Conservation (phyloP, 352 stramenopile genomes). For the Phytophthora rubi region DNA sequence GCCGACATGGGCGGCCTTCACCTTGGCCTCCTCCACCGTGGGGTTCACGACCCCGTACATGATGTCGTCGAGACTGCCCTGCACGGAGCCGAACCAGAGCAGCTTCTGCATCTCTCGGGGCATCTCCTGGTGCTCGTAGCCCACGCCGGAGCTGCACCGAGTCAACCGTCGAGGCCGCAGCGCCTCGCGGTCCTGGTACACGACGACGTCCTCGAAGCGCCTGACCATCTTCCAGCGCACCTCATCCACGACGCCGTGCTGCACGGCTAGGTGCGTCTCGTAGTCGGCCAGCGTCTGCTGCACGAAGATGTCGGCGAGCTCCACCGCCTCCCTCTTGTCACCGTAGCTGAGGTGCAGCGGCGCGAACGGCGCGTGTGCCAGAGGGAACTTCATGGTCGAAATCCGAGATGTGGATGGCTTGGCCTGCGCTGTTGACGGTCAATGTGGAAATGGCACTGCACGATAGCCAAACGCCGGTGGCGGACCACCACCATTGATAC, state of each 20-base stretch:
- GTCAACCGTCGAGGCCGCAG: constrained; percentile 11
- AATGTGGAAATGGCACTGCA: constrained; percentile 15
- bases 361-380: constrained; percentile 39
- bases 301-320: constrained; percentile 44
- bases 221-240: constrained; percentile 49
- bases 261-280: constrained; percentile 31
- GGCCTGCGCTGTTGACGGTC: constrained; percentile 12
- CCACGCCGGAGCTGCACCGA: constrained; percentile 5
- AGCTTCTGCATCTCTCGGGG: constrained; percentile 43
- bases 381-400: constrained; percentile 39
- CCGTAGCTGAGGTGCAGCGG: constrained; percentile 30
- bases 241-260: constrained; percentile 36
- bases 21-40: constrained; percentile 33
- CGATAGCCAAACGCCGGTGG: not conserved
- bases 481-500: constrained; percentile 2
- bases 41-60: constrained; percentile 51
- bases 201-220: constrained; percentile 38
- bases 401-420: not conserved
- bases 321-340: constrained; percentile 30
- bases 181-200: constrained; percentile 41
- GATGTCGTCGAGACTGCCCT: constrained; percentile 46
- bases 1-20: constrained; percentile 39
- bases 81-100: constrained; percentile 47
- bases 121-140: constrained; percentile 12
- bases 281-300: constrained; percentile 41